A percentile compares a stretch with the other conserved stretches of the same genome.
Conservation (phyloP, 352 stramenopile species). For the Thalassiosira mediterranea region DNA sequence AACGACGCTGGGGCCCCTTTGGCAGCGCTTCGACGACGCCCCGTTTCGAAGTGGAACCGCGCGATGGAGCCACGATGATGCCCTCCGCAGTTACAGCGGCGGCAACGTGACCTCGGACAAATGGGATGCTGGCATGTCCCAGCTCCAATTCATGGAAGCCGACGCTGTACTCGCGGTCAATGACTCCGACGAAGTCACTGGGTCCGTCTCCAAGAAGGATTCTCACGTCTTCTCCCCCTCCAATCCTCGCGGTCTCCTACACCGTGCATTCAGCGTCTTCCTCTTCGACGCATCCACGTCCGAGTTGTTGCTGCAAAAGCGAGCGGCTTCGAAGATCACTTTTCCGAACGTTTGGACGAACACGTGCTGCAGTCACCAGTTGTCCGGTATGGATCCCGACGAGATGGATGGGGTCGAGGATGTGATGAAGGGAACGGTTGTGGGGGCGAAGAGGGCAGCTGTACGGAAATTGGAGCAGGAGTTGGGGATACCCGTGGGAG, state of each 20-base stretch:
- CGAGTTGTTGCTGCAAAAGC: constrained; percentile 88
- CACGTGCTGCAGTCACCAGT: constrained; percentile 98
- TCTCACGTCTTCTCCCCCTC: constrained; percentile 77
- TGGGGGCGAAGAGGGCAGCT: constrained; percentile 88
- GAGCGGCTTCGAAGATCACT: constrained; percentile 96
- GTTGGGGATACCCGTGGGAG: constrained; percentile 90
- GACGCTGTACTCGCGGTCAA: constrained; percentile 82
- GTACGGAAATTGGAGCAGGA: constrained; percentile 98
- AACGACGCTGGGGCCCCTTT: no score
- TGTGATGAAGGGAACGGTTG: constrained; percentile 73
- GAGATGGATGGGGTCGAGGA: constrained; percentile 86
- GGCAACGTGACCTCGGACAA: no score
- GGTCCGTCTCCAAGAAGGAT: constrained; percentile 78
- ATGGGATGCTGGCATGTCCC: constrained; percentile 67
- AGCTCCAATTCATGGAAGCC: constrained; percentile 86
- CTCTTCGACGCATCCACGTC: constrained; percentile 85
- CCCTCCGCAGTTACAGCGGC: no score
- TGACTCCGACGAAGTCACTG: constrained; percentile 77
- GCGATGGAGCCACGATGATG: no score
- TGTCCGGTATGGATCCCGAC: constrained; percentile 87
- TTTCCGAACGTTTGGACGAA: constrained; percentile 99
- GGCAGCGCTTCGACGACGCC: no score
- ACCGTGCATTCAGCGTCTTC: constrained; percentile 90
- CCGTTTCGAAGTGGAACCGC: no score
- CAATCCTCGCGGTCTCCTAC: constrained; percentile 82